These are phyloP conservation scores for Grosmannia penicillata DNA, from an alignment of 2,329 filamentous ascomycete genomes.

Conservation along the genomic window DNA sequence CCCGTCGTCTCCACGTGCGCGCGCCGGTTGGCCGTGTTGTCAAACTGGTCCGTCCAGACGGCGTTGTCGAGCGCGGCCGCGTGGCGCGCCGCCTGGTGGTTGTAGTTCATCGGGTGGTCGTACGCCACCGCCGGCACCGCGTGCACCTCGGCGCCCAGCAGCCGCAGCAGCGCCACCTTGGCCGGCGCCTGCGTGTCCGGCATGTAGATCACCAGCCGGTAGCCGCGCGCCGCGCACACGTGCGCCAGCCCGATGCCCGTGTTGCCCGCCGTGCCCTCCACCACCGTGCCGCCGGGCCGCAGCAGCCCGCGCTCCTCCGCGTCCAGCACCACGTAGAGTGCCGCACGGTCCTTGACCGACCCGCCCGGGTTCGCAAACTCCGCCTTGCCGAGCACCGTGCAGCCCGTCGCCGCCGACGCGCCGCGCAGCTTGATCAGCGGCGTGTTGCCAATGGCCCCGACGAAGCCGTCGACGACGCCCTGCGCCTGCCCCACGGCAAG, in stretches of 20 bases:
- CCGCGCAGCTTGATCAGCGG: conserved; percentile 81
- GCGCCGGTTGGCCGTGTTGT: conserved; percentile 84
- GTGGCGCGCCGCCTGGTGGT: conserved; percentile 84
- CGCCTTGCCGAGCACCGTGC: conserved; percentile 88
- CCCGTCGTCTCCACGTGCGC: conserved; percentile 96
- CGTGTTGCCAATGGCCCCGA: conserved; percentile 96
- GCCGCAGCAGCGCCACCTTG: conserved; percentile 83
- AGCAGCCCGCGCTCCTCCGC: conserved; percentile 80
- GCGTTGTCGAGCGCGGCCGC: conserved; percentile 77
- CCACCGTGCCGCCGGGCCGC: conserved; percentile 65
- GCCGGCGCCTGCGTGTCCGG: conserved; percentile 96
- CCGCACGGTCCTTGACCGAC: conserved; percentile 90
- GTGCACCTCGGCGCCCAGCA: conserved; percentile 89
- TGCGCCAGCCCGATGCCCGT: conserved; percentile 96
- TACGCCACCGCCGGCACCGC: conserved; percentile 92
- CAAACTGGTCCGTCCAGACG: conserved; percentile 98
- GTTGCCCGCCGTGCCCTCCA: conserved; percentile 95
- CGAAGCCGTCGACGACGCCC: conserved; percentile 61
- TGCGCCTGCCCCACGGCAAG: conserved; percentile 67
- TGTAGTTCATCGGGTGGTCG: conserved; percentile 93
- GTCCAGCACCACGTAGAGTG: conserved; percentile 84
- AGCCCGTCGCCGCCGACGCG: conserved; percentile 81
- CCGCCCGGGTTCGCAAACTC: conserved; percentile 98
- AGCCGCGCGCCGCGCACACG: conserved; percentile 82
- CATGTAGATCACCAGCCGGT: conserved; percentile 98